These are phyloP conservation scores for Cystobasidium sp. DNA, from an alignment of 1,284 basidiomycete genomes.

Conservation along the genomic window DNA sequence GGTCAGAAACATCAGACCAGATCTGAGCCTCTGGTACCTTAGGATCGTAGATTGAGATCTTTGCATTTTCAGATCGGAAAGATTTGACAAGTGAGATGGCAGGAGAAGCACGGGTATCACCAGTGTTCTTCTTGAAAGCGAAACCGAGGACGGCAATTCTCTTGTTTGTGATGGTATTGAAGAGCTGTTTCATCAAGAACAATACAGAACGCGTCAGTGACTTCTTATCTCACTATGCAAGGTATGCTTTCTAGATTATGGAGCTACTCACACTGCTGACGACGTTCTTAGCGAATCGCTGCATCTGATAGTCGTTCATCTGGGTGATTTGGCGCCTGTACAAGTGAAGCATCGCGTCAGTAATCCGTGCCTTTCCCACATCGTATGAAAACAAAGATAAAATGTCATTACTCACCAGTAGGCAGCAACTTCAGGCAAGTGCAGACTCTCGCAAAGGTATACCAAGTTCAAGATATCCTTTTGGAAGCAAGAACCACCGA, in stretches of 20 bases:
- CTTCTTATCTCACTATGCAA: background rate
- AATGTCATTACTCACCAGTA: slow-evolving; percentile 72
- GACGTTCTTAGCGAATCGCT: slow-evolving; percentile 59
- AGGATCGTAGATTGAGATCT: slow-evolving; percentile 89
- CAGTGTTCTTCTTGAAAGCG: slow-evolving; percentile 69
- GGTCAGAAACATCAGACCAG: slow-evolving; percentile 63
- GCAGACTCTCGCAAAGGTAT: slow-evolving; percentile 90
- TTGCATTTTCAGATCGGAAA: slow-evolving; percentile 87
- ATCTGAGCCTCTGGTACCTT: slow-evolving; percentile 66
- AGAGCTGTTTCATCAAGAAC: slow-evolving; percentile 67
- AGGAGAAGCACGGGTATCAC: slow-evolving; percentile 96
- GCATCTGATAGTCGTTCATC: slow-evolving; percentile 97
- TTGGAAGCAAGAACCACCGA: slow-evolving; percentile 98
- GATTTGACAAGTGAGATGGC: slow-evolving; percentile 91
- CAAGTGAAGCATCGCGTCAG: slow-evolving; percentile 65
- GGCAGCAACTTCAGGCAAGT: slow-evolving; percentile 94
- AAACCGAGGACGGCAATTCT: slow-evolving; percentile 95
- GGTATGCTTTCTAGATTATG: background rate
- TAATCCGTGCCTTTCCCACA: background rate
- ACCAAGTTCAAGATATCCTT: slow-evolving; percentile 99
- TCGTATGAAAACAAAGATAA: background rate
- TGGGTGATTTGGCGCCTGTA: slow-evolving; percentile 92
- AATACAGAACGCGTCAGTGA: slow-evolving; percentile 59
- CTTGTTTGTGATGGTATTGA: slow-evolving; percentile 97
- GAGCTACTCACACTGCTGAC: slow-evolving; percentile 50